Evolutionary conservation across 345 rosid species (phyloP), one percentile per base, ranked within the genome.

Genomic region (Psidium friedrichsthalianum): DNA sequence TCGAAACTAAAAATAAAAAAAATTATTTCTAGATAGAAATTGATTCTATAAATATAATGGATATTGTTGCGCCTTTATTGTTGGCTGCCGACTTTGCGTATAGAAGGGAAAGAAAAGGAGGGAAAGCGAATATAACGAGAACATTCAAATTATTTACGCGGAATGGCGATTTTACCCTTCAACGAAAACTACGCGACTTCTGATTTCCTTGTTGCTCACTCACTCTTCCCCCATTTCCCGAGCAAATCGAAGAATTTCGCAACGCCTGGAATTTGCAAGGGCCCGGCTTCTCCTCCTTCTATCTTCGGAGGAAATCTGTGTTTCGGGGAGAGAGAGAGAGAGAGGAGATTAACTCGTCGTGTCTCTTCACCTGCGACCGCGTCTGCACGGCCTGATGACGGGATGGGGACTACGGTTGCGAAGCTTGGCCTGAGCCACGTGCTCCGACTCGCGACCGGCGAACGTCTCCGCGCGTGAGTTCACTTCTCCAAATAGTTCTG

Each of bases 401-500:
- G 32, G 76, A 14, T 27, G 74, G 40, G 74, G 40, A 6, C 74
- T 61, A 40, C 74, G 74, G 74, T 27, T 61, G 40, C 74, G 2
- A 64, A 29, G 76, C 76, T 29, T 29, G 11, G 42, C 76, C 76
- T 29, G 74, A 61, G 74, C 42, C 42, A 0, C 74, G 18, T 61
- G 42, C 74, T 61, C 74, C 42, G 42, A 61, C 42, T 51, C 21
- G 52, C 10, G 0, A 18, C 22, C 76, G 76, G 42, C 42, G 76
- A 64, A 40, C 52, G 76, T 64, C 42, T 64, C 76, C 76, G 3
- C 76, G 76, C 76, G 76, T 64, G 76, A 64, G 76, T 64, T 64
- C 42, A 40, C 76, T 64, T 29, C 21, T 64, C 42, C 42, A 15
- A 64, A 3, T 64, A 10, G 42, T 29, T 64, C 3, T 16, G 44